Percentiles rank a stretch among this genome's conserved stretches.
phyloP scores from a whole-genome alignment of 768 basidiomycete species.

The Crepidotus variabilis region DNA sequence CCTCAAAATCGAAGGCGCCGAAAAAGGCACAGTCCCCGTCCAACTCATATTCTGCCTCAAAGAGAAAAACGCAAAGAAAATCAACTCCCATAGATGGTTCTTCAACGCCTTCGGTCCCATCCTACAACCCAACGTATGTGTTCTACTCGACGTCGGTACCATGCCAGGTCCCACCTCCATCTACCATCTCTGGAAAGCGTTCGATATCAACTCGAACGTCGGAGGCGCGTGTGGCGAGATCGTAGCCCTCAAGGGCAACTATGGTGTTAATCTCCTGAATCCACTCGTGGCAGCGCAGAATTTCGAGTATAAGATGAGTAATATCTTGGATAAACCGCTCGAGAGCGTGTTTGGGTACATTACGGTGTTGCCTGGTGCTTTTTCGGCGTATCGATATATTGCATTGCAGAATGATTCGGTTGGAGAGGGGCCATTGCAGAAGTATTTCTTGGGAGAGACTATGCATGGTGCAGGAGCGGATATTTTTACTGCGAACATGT shows the following conservation, averaged over 20 bases:
- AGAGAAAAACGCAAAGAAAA: constrained; percentile 94
- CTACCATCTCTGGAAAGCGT: constrained; percentile 94
- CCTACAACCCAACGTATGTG: constrained; percentile 88
- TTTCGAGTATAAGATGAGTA: constrained; percentile 93
- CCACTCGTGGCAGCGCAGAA: constrained; percentile 91
- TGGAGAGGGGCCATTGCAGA: constrained; percentile 87
- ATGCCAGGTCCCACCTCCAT: constrained; percentile 86
- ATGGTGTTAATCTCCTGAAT: constrained; percentile 73
- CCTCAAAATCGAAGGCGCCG: constrained; percentile 76
- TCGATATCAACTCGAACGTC: constrained; percentile 88
- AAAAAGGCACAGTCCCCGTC: constrained; percentile 80
- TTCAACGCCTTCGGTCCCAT: constrained; percentile 87
- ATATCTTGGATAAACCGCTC: constrained; percentile 89
- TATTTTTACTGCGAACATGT: constrained; percentile 97
- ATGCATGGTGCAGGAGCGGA: constrained; percentile 86
- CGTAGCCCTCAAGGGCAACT: constrained; percentile 86
- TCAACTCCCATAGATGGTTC: constrained; percentile 94
- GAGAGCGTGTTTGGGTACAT: constrained; percentile 93
- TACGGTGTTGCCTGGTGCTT: constrained; percentile 89
- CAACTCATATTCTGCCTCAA: constrained; percentile 92
- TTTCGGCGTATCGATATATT: constrained; percentile 89
- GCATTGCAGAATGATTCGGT: constrained; percentile 81
- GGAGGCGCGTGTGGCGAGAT: constrained; percentile 97
- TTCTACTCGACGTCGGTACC: constrained; percentile 80
- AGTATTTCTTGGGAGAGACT: constrained; percentile 97